phyloP scores from a whole-genome alignment of 805 yeast genomes.

The Nadsonia fulvescens region DNA sequence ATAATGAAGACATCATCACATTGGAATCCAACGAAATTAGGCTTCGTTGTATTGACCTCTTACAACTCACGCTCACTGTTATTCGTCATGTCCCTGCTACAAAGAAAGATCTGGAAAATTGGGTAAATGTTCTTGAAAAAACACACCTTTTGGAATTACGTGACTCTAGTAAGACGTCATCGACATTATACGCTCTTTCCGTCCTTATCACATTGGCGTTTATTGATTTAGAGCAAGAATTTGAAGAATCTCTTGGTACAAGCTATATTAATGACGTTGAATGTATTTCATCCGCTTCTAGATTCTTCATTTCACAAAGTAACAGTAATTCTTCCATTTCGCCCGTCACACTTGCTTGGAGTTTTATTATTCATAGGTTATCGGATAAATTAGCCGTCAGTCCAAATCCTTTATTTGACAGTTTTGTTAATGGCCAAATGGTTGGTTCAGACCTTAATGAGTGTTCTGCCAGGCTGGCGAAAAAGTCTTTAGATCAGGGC shows the following conservation, averaged over 20 bases:
- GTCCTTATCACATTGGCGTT: slow-evolving; percentile 11
- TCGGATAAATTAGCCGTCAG: slow-evolving; percentile 1
- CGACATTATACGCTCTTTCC: slow-evolving; percentile 3
- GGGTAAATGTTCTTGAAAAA: no score
- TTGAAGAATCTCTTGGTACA: slow-evolving; percentile 6
- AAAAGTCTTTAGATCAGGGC: no score
- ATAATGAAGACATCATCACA: no score
- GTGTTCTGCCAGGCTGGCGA: no score
- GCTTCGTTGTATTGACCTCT: no score
- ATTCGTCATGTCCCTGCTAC: no score
- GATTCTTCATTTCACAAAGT: slow-evolving; percentile 8
- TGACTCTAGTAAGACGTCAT: no score
- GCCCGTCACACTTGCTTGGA: slow-evolving; percentile 15
- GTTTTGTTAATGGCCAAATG: slow-evolving; percentile 1
- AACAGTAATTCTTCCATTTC: slow-evolving; percentile 5
- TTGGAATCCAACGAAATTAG: no score
- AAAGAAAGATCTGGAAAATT: no score
- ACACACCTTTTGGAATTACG: no score
- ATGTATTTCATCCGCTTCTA: slow-evolving; percentile 10
- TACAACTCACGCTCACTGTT: no score
- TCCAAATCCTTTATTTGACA: neutral
- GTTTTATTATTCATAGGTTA: slow-evolving; percentile 6
- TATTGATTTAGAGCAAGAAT: slow-evolving; percentile 15
- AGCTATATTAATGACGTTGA: slow-evolving; percentile 1
- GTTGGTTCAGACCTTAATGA: no score